phyloP scores from a whole-genome alignment of 2,329 filamentous ascomycete genomes.

The Ophiosphaerella herpotricha region DNA sequence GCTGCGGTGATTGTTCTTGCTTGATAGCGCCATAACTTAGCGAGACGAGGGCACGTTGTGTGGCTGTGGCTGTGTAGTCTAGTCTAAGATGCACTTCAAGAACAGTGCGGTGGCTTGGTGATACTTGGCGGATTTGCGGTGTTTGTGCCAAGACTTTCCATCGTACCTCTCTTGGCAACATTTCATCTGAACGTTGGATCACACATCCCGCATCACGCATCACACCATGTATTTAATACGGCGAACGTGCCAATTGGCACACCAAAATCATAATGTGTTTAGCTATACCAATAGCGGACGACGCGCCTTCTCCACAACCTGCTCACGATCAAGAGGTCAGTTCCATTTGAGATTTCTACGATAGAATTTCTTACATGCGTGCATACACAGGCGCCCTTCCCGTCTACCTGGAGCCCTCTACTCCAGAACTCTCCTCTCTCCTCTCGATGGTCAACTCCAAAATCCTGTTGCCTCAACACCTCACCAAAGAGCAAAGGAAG shows the following conservation, averaged over 20 bases:
- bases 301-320: constrained; percentile 37
- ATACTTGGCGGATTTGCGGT: constrained; percentile 34
- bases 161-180: constrained; percentile 3
- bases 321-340: constrained; percentile 30
- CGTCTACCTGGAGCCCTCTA: constrained; percentile 48
- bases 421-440: constrained; percentile 47
- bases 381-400: constrained; percentile 43
- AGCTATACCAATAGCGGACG: constrained; percentile 25
- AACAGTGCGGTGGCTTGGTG: constrained; percentile 1
- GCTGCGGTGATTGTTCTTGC: constrained; percentile 17
- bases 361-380: constrained; percentile 5
- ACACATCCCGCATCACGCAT: constrained; percentile 1
- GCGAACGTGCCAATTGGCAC: constrained; percentile 33
- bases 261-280: constrained; percentile 15
- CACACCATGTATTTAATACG: constrained; percentile 39
- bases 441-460: constrained; percentile 50
- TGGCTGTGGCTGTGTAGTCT: constrained; percentile 18
- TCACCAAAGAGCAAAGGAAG: constrained; percentile 47
- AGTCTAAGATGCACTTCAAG: constrained; percentile 5
- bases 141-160: constrained; percentile 28
- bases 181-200: neutral
- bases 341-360: neutral
- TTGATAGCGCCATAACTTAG: constrained; percentile 11
- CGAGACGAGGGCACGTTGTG: constrained; percentile 12
- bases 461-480: constrained; percentile 51